Percentiles rank a stretch among this genome's conserved stretches.
Evolutionary conservation across 2,329 filamentous ascomycete species (phyloP).

Genomic region (Calonectria leucothoes): DNA sequence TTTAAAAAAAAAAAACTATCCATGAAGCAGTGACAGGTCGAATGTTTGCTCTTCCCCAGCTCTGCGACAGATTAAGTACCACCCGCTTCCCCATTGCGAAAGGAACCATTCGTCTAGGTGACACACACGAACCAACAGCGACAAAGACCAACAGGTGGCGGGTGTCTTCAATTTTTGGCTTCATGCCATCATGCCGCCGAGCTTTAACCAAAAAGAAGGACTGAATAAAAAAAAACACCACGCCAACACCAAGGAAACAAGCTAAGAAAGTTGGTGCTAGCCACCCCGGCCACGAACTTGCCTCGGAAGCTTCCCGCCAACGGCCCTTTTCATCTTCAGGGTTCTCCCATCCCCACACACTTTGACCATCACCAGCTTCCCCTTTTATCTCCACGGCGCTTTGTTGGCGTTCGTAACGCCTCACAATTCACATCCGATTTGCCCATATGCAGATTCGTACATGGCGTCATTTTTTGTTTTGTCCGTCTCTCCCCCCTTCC

Average conservation of each 20-base stretch:
- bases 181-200: not conserved
- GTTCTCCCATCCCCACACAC: conserved; percentile 16
- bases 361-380: conserved; percentile 13
- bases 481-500: not conserved
- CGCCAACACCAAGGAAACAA: not conserved
- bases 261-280: conserved; percentile 11
- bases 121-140: not conserved
- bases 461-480: conserved; percentile 8
- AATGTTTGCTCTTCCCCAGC: conserved; percentile 6
- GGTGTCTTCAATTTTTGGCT: not conserved
- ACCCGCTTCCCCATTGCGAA: not conserved
- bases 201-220: not conserved
- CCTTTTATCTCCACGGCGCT: conserved; percentile 10
- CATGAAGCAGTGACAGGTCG: not conserved
- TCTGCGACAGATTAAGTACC: conserved; percentile 5
- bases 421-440: conserved; percentile 10
- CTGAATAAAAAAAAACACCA: not conserved
- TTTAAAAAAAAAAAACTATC: no score
- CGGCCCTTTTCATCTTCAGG: not conserved
- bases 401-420: conserved; percentile 20
- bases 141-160: not conserved
- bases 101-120: conserved; percentile 4
- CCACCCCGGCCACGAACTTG: conserved; percentile 36
- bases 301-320: conserved; percentile 37
- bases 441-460: not conserved